Evolutionary conservation across 768 basidiomycete genomes (phyloP), one percentile per base, ranked within the genome.

Genomic region (Clitopilus passeckerianus): DNA sequence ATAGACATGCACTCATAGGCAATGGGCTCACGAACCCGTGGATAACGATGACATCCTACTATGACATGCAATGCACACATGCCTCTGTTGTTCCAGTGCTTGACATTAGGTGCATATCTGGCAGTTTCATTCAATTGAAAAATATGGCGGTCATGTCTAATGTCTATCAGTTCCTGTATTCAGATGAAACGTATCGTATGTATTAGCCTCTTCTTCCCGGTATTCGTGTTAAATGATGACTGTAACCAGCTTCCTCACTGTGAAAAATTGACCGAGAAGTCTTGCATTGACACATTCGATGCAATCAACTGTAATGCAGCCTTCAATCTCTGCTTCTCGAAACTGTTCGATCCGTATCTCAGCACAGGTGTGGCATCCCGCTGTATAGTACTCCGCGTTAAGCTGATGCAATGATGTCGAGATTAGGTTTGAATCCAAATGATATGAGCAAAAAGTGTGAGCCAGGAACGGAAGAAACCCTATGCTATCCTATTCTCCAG

Each of bases 281-380:
- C 78, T 43, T 93, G 91, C 65, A 74, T 87, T 15, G 80, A 90
- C 44, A 70, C 74, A 9, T 85, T 84, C 59, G 90, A 95, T 66
- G 73, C 74, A 7, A 84, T 90, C 27, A 75, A 79, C 56, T 93
- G 92, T 65, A 68, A 69, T 14, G 86, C 87, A 8, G 88, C 90
- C 0, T 72, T 79, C 30, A 63, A 65, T 3, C 90, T 89, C 67
- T 95, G 92, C 71, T 61, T 78, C 16, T 69, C 66, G 14, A 77
- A 81, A 59, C 68, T 91, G 18, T 75, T 73, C 24, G 69, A 62
- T 57, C 73, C 77, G 41, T 70, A 77, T 74, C 58, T 74, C 65
- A 65, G 73, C 60, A 74, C 75, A 62, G 72, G 78, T 80, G 34
- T 67, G 80, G 59, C 43, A 34, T 7, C 41, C 53, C 12, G 0